Evolutionary conservation across 225 moss, liverwort and hornwort genomes (phyloP).

Genomic region (Pseudoscleropodium purum): DNA sequence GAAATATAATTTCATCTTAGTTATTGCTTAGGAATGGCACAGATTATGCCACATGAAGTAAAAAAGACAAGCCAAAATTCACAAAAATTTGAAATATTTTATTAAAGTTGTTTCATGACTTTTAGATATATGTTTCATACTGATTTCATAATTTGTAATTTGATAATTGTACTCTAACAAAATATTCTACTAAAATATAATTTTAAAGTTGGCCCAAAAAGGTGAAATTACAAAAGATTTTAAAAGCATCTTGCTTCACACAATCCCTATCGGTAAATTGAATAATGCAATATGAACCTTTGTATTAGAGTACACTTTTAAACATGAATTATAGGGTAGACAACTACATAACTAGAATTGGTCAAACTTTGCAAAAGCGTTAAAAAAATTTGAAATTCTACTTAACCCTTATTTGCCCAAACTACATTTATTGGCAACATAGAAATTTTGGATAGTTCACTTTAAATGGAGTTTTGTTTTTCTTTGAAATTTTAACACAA

Average conservation of each 20-base stretch:
- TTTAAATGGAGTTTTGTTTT: too few relatives aligned
- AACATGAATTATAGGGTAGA: accelerated
- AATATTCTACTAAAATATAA: too few relatives aligned
- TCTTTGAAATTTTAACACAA: too few relatives aligned
- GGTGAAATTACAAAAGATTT: neutral
- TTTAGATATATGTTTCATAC: neutral
- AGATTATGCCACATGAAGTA: neutral
- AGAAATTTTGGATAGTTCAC: too few relatives aligned
- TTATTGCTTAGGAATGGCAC: accelerated
- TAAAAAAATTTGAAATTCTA: neutral
- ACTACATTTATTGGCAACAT: too few relatives aligned
- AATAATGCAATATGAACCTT: neutral
- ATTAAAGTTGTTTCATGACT: neutral
- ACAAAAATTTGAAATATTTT: neutral
- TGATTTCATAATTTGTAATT: neutral
- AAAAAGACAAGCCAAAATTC: neutral
- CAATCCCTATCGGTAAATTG: neutral
- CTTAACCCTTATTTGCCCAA: too few relatives aligned
- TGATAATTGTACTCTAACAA: neutral
- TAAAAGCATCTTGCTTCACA: neutral
- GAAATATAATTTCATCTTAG: neutral
- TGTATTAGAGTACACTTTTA: neutral
- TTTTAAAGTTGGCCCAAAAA: too few relatives aligned
- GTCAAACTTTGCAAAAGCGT: neutral
- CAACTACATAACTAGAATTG: neutral